Evolutionary conservation across 257 asterid species (phyloP), one percentile per base, ranked within the genome.

Genomic region (Solanum boliviense): DNA sequence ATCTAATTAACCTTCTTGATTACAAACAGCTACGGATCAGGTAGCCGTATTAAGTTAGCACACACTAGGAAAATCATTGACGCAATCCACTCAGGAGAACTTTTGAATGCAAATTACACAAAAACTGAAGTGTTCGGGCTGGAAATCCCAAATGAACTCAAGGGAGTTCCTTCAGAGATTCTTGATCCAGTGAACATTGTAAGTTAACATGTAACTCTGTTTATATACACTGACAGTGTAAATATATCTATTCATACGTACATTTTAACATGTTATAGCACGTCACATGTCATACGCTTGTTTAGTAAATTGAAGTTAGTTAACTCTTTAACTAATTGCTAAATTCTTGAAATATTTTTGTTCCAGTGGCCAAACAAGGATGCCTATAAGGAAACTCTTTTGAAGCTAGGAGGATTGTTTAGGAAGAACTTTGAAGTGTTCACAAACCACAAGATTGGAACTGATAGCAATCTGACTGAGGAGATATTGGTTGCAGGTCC

Each of bases 11-110:
- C 36, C 15, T 25, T 78, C 25, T 83, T 20, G 81, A 44, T 73
- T 7, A 29, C 16, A 9, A 89, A 89, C 92, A 96, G 99, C 88
- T 96, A 95, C 9, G 99, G 98, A 56, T 88, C 94, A 0, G 99
- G 99, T 27, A 94, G 84, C 25, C 93, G 99, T 71, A 95, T 96
- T 91, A 95, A 95, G 89, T 89, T 96, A 86, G 96, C 98, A 38
- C 92, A 96, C 88, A 96, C 99, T 3, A 92, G 99, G 92, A 96
- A 94, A 87, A 96, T 96, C 76, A 96, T 96, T 13, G 98, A 96
- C 52, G 97, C 98, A 41, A 96, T 96, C 75, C 99, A 96, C 90
- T 93, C 98, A 0, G 98, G 99, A 32, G 89, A 84, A 39, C 98
- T 96, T 75, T 81, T 94, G 60, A 16, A 93, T 4, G 98, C 95